Base-by-base conservation (phyloP, 495 filamentous ascomycete genomes). In the Amniculicola lignicola region DNA sequence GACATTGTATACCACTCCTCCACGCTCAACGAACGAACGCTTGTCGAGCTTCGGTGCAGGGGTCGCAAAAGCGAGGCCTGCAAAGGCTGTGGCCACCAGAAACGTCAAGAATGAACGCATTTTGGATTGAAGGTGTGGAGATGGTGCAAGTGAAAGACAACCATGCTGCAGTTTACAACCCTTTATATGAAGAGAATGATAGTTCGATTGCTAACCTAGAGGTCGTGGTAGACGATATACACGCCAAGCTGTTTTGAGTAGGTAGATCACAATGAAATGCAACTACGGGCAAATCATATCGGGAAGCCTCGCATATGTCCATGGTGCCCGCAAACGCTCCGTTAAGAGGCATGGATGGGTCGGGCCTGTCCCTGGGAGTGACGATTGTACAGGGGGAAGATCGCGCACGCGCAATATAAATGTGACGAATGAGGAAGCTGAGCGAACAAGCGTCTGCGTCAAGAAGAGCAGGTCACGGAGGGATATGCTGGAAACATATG, bases 1-100 rank as follows among this genome's bases (percentile, higher is more conserved):
- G 16, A 79, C 70, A 42, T 69, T 79, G 52, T 74, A 76, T 10
- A 69, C 70, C 27, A 58, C 42, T 14, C 54, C 54, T 27, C 45
- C 47, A 15, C 50, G 21, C 21, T 72, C 66, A 24, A 74, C 70
- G 37, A 71, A 59, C 4, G 72, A 78, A 5, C 75, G 64, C 60
- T 74, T 78, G 47, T 75, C 70, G 54, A 64, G 59, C 42, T 33
- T 39, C 4, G 48, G 29, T 1, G 61, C 35, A 24, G 69, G 69
- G 18, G 69, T 67, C 35, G 68, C 66, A 48, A 57, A 16, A 9
- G 55, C 44, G 10, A 63, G 38, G 28, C 53, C 45, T 15, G 51
- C 51, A 7, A 71, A 37, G 41, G 62, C 54, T 2, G 33, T 18
- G 36, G 48, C 53, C 29, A 54, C 22, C 10, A 48, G 41, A 7